A percentile compares a stretch with the other conserved stretches of the same genome.
phyloP scores from a whole-genome alignment of 352 stramenopile genomes.

The Vaucheria bursata region DNA sequence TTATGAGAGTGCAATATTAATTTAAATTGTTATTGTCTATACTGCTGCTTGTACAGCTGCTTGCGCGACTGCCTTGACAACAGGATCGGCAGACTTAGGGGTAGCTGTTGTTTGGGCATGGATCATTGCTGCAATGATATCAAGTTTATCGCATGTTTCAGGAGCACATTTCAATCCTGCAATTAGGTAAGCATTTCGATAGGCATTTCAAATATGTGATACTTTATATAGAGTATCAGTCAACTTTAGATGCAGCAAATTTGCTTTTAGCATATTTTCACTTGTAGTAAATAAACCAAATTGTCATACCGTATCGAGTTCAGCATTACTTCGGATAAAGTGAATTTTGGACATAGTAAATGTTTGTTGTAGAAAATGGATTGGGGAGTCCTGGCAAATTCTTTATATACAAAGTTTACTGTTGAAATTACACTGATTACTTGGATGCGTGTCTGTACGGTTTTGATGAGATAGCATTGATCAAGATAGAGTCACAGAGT shows the following conservation, averaged over 20 bases:
- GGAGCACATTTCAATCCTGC: conserved; percentile 1
- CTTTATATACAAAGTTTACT: neutral
- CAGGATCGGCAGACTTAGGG: neutral
- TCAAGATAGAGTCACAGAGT: no score
- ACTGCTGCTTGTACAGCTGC: no score
- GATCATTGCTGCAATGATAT: neutral
- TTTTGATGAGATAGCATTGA: no score
- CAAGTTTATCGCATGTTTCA: neutral
- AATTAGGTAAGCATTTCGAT: neutral
- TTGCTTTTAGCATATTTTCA: no score
- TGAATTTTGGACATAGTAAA: neutral
- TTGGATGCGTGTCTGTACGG: no score
- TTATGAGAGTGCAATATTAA: no score
- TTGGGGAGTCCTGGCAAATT: neutral
- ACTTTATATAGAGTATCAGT: neutral
- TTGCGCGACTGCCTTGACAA: no score
- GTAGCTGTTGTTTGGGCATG: neutral
- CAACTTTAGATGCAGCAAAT: no score
- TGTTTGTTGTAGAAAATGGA: neutral
- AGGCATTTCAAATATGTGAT: neutral
- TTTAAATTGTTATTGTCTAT: no score
- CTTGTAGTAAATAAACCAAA: no score
- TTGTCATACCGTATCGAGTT: neutral
- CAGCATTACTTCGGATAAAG: neutral
- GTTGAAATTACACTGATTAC: no score